Conservation (phyloP, 352 stramenopile species). For the Globisporangium barbulae region DNA sequence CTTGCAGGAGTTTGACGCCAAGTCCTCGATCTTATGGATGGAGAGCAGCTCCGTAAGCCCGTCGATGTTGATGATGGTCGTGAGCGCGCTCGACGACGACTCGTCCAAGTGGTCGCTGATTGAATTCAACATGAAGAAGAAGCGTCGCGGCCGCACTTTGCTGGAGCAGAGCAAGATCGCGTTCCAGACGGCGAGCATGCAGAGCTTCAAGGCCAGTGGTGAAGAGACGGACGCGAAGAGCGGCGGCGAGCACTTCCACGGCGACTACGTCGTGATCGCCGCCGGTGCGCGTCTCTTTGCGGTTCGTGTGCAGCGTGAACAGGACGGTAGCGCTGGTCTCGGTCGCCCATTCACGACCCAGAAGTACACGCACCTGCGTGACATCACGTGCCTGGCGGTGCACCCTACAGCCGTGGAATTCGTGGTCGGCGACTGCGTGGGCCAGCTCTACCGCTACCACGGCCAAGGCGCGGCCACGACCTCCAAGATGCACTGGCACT, state of each 20-base stretch:
- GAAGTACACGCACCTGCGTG: slow-evolving; percentile 43
- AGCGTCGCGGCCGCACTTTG: slow-evolving; percentile 39
- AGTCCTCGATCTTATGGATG: slow-evolving; percentile 66
- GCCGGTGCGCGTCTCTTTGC: slow-evolving; percentile 36
- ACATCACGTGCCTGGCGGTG: slow-evolving; percentile 61
- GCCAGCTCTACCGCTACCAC: slow-evolving; percentile 66
- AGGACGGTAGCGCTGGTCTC: slow-evolving; percentile 25
- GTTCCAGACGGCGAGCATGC: slow-evolving; percentile 50
- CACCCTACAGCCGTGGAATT: slow-evolving; percentile 52
- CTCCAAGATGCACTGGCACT: slow-evolving; percentile 85
- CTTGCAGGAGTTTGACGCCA: slow-evolving; percentile 47
- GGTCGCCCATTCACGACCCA: slow-evolving; percentile 29
- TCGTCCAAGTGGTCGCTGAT: slow-evolving; percentile 47
- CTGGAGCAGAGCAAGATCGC: slow-evolving; percentile 40
- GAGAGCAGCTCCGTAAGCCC: slow-evolving; percentile 46
- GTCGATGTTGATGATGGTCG: slow-evolving; percentile 60
- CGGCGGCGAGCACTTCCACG: slow-evolving; percentile 18
- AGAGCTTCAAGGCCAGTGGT: slow-evolving; percentile 39
- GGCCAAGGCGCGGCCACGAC: slow-evolving; percentile 20
- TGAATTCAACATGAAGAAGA: slow-evolving; percentile 77
- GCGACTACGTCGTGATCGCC: slow-evolving; percentile 53
- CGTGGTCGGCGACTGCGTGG: slow-evolving; percentile 53
- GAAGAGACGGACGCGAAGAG: slow-evolving; percentile 1
- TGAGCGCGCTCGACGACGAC: slow-evolving; percentile 12
- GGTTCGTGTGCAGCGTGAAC: slow-evolving; percentile 33